Percentiles rank a stretch among this genome's conserved stretches.
phyloP scores from a whole-genome alignment of 108 stramenopile species.

The Cyclotella cryptica region DNA sequence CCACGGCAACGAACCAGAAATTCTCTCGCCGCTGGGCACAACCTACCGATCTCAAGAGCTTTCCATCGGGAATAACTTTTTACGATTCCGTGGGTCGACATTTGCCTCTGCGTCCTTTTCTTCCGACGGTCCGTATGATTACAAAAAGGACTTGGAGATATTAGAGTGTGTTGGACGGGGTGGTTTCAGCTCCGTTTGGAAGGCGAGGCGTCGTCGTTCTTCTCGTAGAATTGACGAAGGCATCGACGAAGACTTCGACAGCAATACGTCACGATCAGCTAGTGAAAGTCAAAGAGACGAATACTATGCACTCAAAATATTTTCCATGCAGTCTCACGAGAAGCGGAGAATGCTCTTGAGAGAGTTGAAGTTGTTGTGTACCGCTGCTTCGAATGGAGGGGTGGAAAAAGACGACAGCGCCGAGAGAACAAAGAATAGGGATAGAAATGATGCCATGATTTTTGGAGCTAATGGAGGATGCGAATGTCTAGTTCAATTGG shows the following conservation, averaged over 20 bases:
- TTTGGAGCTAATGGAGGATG: constrained; percentile 41
- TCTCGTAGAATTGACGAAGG: too few relatives aligned
- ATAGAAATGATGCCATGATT: not conserved
- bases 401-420: not conserved
- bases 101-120: constrained; percentile 37
- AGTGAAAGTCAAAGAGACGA: too few relatives aligned
- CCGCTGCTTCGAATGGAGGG: not conserved
- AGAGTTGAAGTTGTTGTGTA: constrained; percentile 70
- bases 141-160: constrained; percentile 37
- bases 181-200: constrained; percentile 67
- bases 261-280: too few relatives aligned
- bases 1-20: not conserved
- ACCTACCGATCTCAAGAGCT: constrained; percentile 79
- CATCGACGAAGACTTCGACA: too few relatives aligned
- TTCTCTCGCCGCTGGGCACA: constrained; percentile 42
- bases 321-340: constrained; percentile 30
- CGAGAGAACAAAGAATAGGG: too few relatives aligned
- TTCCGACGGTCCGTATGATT: too few relatives aligned
- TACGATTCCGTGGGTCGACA: constrained; percentile 73
- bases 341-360: constrained; percentile 69
- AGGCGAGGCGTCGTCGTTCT: constrained; percentile 47
- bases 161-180: constrained; percentile 67
- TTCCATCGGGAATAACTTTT: constrained; percentile 79
- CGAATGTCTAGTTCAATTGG: constrained; percentile 71
- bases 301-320: constrained; percentile 56